These are phyloP conservation scores for Cudoniella acicularis DNA, from an alignment of 495 filamentous ascomycete genomes.

Conservation along the genomic window DNA sequence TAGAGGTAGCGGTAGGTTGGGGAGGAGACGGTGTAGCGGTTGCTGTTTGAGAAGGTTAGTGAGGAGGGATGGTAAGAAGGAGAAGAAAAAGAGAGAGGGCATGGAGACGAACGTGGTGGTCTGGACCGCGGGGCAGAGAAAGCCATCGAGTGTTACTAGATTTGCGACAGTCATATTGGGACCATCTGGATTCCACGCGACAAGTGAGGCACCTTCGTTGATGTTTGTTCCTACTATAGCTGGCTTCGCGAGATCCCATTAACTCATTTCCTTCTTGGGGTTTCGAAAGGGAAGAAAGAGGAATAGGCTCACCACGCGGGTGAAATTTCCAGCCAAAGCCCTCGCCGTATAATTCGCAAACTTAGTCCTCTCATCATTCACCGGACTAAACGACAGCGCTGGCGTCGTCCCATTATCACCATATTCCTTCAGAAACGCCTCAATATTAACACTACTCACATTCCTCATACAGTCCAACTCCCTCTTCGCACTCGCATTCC, in stretches of 20 bases:
- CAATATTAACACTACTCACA: slow-evolving; percentile 34
- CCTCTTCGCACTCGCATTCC: slow-evolving; percentile 30
- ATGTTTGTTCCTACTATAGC: slow-evolving; percentile 39
- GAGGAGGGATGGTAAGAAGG: slow-evolving; percentile 39
- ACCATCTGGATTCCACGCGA: slow-evolving; percentile 23
- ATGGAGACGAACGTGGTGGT: slow-evolving; percentile 7
- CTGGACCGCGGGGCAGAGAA: slow-evolving; percentile 11
- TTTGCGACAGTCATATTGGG: slow-evolving; percentile 30
- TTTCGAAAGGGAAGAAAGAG: not conserved
- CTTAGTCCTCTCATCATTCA: slow-evolving; percentile 36
- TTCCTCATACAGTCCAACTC: slow-evolving; percentile 47
- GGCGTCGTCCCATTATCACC: slow-evolving; percentile 31
- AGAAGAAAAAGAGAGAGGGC: not conserved
- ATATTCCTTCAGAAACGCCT: slow-evolving; percentile 37
- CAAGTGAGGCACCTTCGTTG: slow-evolving; percentile 37
- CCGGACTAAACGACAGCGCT: slow-evolving; percentile 36
- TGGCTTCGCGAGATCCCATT: too few relatives aligned
- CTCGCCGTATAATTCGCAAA: slow-evolving; percentile 42
- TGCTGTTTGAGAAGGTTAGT: slow-evolving; percentile 1
- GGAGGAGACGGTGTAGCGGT: slow-evolving; percentile 21
- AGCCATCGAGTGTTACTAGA: not conserved
- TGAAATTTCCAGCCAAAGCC: slow-evolving; percentile 16
- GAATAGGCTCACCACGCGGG: slow-evolving; percentile 8
- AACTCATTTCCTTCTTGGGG: not conserved
- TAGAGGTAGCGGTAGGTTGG: slow-evolving; percentile 50